Base-by-base conservation (phyloP, 495 filamentous ascomycete genomes). In the Xylaria castorea region DNA sequence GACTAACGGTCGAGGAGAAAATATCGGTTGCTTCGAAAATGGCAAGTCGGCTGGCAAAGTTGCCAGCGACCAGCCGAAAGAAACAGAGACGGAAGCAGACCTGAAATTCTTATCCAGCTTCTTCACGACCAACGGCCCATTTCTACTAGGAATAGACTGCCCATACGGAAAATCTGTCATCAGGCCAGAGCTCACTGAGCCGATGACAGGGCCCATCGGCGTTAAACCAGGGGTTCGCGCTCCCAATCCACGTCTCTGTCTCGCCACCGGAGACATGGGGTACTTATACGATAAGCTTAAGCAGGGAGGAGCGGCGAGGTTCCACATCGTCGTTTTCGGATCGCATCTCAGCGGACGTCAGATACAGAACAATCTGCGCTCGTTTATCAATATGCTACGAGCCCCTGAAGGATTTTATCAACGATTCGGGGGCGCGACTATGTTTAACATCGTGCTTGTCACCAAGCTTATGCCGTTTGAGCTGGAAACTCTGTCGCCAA, bases 201-300 rank as follows among this genome's bases (percentile, higher is more conserved):
- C 63, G 34, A 30, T 40, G 5, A 6, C 40, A 32, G 62, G 57
- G 25, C 60, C 75, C 5, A 53, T 68, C 9, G 27, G 32, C 18
- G 66, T 72, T 11, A 73, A 73, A 44, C 73, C 78, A 40, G 81
- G 81, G 6, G 80, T 80, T 1, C 78, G 81, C 18, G 78, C 78
- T 8, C 80, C 81, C 3, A 81, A 80, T 42, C 81, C 81, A 12
- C 80, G 81, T 5, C 67, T 81, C n/a, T 81, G 80, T 51, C 73
- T 80, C 42, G 68, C 51, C 12, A 27, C 73, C 9, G 34, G 40
- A 16, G 70, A 51, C 5, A 81, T 80, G 0, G 80, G 78, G 7
- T 83, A 83, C 57, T 72, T 83, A 7, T 83, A 83, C 61, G 81
- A 83, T 51, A 69, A 42, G 16, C 66, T 82, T 30, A 57, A 57